Evolutionary conservation across 2,329 filamentous ascomycete species (phyloP).

Genomic region (Fusarium sp.): DNA sequence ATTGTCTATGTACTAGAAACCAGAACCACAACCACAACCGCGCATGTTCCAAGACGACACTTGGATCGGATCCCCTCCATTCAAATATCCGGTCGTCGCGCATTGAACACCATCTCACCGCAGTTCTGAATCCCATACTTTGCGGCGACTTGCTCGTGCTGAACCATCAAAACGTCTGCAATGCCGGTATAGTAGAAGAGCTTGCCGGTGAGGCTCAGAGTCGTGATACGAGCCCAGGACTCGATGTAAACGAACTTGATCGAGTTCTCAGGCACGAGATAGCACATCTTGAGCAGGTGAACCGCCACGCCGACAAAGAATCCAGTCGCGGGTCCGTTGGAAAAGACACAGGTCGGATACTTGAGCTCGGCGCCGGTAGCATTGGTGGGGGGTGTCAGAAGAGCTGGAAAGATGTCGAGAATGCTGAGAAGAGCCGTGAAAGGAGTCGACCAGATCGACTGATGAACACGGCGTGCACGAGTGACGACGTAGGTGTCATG

Average conservation of each 20-base stretch:
- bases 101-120: slow-evolving; percentile 56
- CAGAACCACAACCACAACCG: slow-evolving; percentile 12
- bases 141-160: slow-evolving; percentile 75
- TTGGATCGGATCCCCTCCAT: slow-evolving; percentile 7
- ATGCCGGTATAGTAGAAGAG: slow-evolving; percentile 72
- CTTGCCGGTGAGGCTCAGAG: slow-evolving; percentile 85
- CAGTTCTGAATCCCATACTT: slow-evolving; percentile 55
- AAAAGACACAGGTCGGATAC: slow-evolving; percentile 81
- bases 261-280: slow-evolving; percentile 59
- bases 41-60: slow-evolving; percentile 25
- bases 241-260: slow-evolving; percentile 88
- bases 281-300: slow-evolving; percentile 60
- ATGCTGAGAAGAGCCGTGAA: slow-evolving; percentile 74
- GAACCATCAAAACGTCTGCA: slow-evolving; percentile 83
- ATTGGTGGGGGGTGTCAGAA: slow-evolving; percentile 55
- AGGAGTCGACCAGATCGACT: slow-evolving; percentile 79
- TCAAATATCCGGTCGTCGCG: slow-evolving; percentile 45
- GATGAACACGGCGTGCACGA: slow-evolving; percentile 84
- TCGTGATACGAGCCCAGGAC: slow-evolving; percentile 87
- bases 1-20: slow-evolving; percentile 41
- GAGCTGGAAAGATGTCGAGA: slow-evolving; percentile 67
- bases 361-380: slow-evolving; percentile 40
- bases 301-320: slow-evolving; percentile 74
- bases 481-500: slow-evolving; percentile 76
- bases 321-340: slow-evolving; percentile 89